phyloP scores from a whole-genome alignment of 2,329 filamentous ascomycete genomes.

The Arthrobotrys sphaeroides region DNA sequence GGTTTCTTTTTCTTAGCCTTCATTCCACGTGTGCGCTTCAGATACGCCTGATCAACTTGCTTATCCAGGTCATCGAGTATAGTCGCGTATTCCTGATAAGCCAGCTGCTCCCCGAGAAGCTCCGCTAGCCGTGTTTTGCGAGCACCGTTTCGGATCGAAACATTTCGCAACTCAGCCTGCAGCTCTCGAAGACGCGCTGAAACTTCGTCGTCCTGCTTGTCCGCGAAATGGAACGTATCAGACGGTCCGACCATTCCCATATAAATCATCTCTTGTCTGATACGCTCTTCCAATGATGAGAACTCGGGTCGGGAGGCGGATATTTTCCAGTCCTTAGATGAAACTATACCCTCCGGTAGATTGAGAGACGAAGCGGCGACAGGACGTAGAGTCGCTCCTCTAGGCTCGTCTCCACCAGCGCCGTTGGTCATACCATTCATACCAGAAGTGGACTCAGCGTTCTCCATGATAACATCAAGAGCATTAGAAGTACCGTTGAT shows the following conservation, averaged over 20 bases:
- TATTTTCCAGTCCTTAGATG: conserved; percentile 73
- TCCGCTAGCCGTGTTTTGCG: conserved; percentile 87
- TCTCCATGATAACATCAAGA: conserved; percentile 52
- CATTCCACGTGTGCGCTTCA: conserved; percentile 93
- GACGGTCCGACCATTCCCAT: conserved; percentile 84
- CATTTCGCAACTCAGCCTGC: conserved; percentile 81
- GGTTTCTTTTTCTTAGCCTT: conserved; percentile 92
- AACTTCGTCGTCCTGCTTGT: conserved; percentile 92
- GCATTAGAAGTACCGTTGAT: conserved; percentile 62
- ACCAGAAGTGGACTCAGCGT: conserved; percentile 48
- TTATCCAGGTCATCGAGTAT: conserved; percentile 96
- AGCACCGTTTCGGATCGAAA: conserved; percentile 87
- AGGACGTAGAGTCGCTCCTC: conserved; percentile 43
- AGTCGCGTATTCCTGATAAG: conserved; percentile 94
- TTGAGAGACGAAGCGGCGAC: conserved; percentile 51
- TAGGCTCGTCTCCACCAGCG: conserved; percentile 43
- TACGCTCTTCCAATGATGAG: conserved; percentile 83
- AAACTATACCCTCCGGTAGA: conserved; percentile 67
- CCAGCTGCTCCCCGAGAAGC: conserved; percentile 89
- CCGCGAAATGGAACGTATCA: conserved; percentile 75
- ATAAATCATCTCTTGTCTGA: conserved; percentile 88
- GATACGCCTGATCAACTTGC: conserved; percentile 85
- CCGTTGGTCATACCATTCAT: conserved; percentile 61
- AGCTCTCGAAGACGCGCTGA: conserved; percentile 86
- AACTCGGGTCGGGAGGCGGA: conserved; percentile 83